Conservation (phyloP, 163 green algal genomes). For the Scenedesmus sp. region DNA sequence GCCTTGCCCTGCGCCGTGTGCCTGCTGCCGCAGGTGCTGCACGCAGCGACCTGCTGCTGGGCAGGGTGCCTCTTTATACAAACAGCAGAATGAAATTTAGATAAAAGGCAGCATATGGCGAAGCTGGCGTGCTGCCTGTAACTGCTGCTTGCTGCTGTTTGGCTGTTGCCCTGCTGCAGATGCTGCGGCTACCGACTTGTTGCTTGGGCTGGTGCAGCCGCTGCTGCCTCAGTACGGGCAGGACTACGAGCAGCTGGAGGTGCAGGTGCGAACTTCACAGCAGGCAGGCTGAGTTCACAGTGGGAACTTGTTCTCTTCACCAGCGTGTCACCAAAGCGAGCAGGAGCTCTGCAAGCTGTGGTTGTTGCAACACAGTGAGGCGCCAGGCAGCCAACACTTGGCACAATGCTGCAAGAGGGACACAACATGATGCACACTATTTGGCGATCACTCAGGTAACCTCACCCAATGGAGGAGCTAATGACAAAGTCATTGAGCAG, state of each 20-base stretch:
- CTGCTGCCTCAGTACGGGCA: conserved; percentile 16
- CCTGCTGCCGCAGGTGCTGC: neutral
- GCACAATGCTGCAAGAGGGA: no score
- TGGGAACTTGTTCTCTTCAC: neutral
- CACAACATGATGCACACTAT: no score
- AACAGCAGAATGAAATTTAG: neutral
- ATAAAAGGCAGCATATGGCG: neutral
- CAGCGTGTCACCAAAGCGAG: neutral
- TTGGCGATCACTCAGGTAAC: no score
- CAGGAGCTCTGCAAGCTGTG: no score
- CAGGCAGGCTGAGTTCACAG: neutral
- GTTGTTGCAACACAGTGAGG: no score
- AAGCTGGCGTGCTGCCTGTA: neutral
- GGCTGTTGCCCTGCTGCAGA: neutral
- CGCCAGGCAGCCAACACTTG: no score
- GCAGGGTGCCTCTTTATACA: no score
- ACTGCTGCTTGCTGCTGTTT: neutral
- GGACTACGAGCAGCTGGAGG: conserved; percentile 2
- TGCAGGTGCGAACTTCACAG: neutral
- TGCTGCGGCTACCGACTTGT: neutral
- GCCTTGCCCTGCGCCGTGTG: no score
- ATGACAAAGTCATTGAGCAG: no score
- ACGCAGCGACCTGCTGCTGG: neutral
- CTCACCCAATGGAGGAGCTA: no score
- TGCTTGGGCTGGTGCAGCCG: conserved; percentile 11